Conservation (phyloP, 2,329 filamentous ascomycete genomes). For the Lachnellula cervina region DNA sequence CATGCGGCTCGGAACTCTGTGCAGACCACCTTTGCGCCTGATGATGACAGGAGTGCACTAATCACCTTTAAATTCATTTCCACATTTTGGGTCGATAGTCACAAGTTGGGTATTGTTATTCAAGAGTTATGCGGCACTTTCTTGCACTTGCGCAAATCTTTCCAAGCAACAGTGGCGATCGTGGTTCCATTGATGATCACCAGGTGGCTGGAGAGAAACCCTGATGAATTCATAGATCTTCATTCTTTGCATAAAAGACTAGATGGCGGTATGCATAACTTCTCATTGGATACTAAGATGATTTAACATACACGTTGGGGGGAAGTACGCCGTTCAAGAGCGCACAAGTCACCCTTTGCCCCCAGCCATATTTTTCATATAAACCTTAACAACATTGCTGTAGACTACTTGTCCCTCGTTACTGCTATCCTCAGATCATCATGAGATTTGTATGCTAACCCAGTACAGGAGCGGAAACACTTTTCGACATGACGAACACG, state of each 20-base stretch:
- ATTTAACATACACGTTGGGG: too few species aligned
- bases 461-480: constrained; percentile 46
- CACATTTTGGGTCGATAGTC: constrained; percentile 59
- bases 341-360: too few species aligned
- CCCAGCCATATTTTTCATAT: too few species aligned
- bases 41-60: constrained; percentile 38
- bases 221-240: constrained; percentile 59
- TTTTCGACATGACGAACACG: constrained; percentile 65
- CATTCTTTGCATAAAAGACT: constrained; percentile 57
- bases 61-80: constrained; percentile 55
- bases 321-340: too few species aligned
- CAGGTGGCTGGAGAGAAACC: constrained; percentile 61
- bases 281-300: background rate
- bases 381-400: too few species aligned
- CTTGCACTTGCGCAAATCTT: constrained; percentile 58
- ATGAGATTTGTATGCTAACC: background rate
- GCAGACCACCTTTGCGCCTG: constrained; percentile 19
- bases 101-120: constrained; percentile 56
- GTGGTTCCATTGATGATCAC: constrained; percentile 59
- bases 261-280: constrained; percentile 44
- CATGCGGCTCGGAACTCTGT: constrained; percentile 25
- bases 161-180: constrained; percentile 59
- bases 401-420: too few species aligned
- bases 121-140: constrained; percentile 65
- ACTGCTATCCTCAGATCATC: too few species aligned